Conservation (phyloP, 1,284 basidiomycete genomes). For the Phenoliferia sp. region DNA sequence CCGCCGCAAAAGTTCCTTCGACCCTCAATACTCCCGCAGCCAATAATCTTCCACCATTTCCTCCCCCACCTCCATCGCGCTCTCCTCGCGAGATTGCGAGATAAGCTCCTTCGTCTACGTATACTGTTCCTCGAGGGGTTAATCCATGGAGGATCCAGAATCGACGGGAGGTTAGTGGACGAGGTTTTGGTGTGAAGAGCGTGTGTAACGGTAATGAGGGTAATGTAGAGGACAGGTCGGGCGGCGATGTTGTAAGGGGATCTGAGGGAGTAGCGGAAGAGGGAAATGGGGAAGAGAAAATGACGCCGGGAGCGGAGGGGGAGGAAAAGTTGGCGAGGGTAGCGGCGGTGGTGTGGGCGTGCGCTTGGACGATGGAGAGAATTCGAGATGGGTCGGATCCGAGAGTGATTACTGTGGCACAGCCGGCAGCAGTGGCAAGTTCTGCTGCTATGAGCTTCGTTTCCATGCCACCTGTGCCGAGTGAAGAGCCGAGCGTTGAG, state of each 20-base stretch:
- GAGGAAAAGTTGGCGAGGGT: not conserved
- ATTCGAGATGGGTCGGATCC: slow-evolving; percentile 75
- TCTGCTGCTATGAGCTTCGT: slow-evolving; percentile 98
- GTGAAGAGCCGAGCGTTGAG: slow-evolving; percentile 79
- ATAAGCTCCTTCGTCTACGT: slow-evolving; percentile 86
- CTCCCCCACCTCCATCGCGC: slow-evolving; percentile 41
- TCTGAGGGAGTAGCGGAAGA: slow-evolving; percentile 2
- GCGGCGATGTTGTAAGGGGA: slow-evolving; percentile 20
- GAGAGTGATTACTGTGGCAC: slow-evolving; percentile 86
- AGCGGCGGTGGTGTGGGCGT: not conserved
- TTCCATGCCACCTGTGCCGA: slow-evolving; percentile 98
- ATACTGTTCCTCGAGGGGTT: slow-evolving; percentile 75
- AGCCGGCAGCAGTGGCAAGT: slow-evolving; percentile 90
- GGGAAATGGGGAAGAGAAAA: not conserved
- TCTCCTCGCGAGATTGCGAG: slow-evolving; percentile 63
- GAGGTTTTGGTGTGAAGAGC: slow-evolving; percentile 69
- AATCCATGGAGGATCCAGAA: slow-evolving; percentile 94
- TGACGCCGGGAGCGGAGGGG: not conserved
- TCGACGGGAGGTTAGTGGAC: slow-evolving; percentile 81
- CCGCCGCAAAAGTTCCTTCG: slow-evolving; percentile 83
- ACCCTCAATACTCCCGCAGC: slow-evolving; percentile 85
- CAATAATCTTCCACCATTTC: slow-evolving; percentile 84
- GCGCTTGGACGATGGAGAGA: slow-evolving; percentile 65
- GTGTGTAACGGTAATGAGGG: slow-evolving; percentile 66
- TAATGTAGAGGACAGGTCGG: not conserved